Conservation (phyloP, 192 early-diverging fungal species). For the Backusella circina region DNA sequence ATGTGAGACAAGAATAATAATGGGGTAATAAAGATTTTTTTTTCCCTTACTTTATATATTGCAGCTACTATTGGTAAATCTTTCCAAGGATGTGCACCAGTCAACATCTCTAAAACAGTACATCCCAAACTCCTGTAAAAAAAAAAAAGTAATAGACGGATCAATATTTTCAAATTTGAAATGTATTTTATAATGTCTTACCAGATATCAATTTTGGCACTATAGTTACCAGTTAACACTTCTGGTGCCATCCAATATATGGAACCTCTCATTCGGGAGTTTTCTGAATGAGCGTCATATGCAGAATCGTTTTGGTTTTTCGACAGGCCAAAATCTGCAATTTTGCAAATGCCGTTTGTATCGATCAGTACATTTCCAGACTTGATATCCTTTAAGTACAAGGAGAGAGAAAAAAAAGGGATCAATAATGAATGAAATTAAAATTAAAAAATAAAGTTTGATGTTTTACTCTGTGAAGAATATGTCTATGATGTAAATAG, state of each 20-base stretch:
- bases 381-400: constrained; percentile 61
- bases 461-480: constrained; percentile 62
- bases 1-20: background rate
- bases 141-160: background rate
- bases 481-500: constrained; percentile 76
- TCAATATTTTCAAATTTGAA: background rate
- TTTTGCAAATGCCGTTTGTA: constrained; percentile 82
- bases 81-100: constrained; percentile 74
- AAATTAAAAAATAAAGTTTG: background rate
- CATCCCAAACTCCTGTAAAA: constrained; percentile 64
- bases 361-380: constrained; percentile 78
- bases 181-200: constrained; percentile 14
- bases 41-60: constrained; percentile 45
- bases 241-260: constrained; percentile 93
- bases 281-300: background rate
- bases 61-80: constrained; percentile 35
- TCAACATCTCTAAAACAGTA: constrained; percentile 92
- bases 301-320: constrained; percentile 52
- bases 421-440: too few relatives aligned
- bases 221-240: constrained; percentile 78
- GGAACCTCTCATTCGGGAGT: constrained; percentile 55
- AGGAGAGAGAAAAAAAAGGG: background rate
- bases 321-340: constrained; percentile 94
- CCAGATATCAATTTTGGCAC: constrained; percentile 94
- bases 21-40: background rate